Percentiles rank a stretch among this genome's conserved stretches.
Conservation (phyloP, 2,329 filamentous ascomycete genomes). For the Dothideomycetes sp. region DNA sequence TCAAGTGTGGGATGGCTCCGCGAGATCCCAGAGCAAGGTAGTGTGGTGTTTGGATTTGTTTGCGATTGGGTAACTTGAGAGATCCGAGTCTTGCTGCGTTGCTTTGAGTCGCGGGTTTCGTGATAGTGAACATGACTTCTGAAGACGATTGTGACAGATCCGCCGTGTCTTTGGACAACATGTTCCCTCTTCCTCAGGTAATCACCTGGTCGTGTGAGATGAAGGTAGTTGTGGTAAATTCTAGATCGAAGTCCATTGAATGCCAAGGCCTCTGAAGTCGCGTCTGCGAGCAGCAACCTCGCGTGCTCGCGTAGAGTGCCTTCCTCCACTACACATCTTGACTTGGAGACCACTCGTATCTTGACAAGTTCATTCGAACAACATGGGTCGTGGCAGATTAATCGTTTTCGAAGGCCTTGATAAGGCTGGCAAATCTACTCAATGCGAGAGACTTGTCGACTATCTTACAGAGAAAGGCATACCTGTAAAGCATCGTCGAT, state of each 20-base stretch:
- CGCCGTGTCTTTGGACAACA: background rate
- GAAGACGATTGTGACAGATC: background rate
- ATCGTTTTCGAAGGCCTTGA: slow-evolving; percentile 85
- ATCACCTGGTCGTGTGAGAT: no score
- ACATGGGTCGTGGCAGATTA: slow-evolving; percentile 50
- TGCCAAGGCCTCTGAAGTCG: slow-evolving; percentile 1
- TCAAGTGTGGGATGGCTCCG: slow-evolving; percentile 77
- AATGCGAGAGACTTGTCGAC: slow-evolving; percentile 60
- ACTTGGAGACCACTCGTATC: no score
- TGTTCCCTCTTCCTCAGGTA: background rate
- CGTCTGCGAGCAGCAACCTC: no score
- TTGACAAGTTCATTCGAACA: background rate
- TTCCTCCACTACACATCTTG: background rate
- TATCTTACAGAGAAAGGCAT: slow-evolving; percentile 43
- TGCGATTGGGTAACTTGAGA: slow-evolving; percentile 54
- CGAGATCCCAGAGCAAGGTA: slow-evolving; percentile 74
- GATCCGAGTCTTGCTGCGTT: slow-evolving; percentile 57
- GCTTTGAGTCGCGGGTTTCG: slow-evolving; percentile 28
- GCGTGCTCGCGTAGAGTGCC: slow-evolving; percentile 2
- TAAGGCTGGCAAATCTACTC: slow-evolving; percentile 84
- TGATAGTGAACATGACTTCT: slow-evolving; percentile 35
- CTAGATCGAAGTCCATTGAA: background rate
- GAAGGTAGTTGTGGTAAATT: no score
- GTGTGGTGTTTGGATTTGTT: slow-evolving; percentile 69
- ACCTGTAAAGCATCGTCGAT: slow-evolving; percentile 51